Conservation (phyloP, 441 rosid species). For the Eruca vesicaria region DNA sequence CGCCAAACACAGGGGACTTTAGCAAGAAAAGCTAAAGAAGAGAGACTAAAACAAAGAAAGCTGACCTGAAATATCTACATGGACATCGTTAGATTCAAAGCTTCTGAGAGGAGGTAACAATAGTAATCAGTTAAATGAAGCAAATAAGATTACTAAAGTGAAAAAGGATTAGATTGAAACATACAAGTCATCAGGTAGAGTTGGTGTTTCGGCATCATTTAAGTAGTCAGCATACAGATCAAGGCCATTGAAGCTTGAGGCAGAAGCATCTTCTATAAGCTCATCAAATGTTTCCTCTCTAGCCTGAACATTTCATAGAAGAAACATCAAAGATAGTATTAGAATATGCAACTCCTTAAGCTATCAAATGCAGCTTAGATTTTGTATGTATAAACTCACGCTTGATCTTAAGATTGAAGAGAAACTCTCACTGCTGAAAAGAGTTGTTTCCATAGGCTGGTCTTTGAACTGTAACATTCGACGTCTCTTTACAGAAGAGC, state of each 20-base stretch:
- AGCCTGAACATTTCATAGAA: constrained; percentile 48
- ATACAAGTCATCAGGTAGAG: constrained; percentile 59
- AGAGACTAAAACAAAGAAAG: constrained; percentile 2
- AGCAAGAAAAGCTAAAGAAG: background rate
- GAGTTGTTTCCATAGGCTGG: constrained; percentile 35
- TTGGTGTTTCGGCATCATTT: constrained; percentile 57
- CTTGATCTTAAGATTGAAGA: constrained; percentile 65
- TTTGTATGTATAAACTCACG: constrained; percentile 38
- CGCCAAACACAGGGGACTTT: constrained; percentile 31
- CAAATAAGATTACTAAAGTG: constrained; percentile 6
- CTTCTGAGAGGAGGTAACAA: constrained; percentile 47
- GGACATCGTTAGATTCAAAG: constrained; percentile 57
- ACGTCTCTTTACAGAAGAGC: no score
- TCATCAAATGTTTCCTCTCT: constrained; percentile 55
- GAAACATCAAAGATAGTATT: constrained; percentile 12
- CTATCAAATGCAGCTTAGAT: background rate
- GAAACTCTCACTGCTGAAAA: constrained; percentile 54
- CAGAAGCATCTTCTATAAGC: constrained; percentile 47
- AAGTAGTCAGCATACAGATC: constrained; percentile 70
- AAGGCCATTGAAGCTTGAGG: constrained; percentile 48
- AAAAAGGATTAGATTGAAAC: constrained; percentile 15
- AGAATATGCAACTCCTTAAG: background rate
- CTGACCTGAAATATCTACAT: constrained; percentile 71
- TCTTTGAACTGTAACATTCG: no score
- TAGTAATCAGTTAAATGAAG: constrained; percentile 31